A percentile compares a stretch with the other conserved stretches of the same genome.
Evolutionary conservation across 1,284 basidiomycete species (phyloP).

Genomic region (Heterobasidion irregulare): DNA sequence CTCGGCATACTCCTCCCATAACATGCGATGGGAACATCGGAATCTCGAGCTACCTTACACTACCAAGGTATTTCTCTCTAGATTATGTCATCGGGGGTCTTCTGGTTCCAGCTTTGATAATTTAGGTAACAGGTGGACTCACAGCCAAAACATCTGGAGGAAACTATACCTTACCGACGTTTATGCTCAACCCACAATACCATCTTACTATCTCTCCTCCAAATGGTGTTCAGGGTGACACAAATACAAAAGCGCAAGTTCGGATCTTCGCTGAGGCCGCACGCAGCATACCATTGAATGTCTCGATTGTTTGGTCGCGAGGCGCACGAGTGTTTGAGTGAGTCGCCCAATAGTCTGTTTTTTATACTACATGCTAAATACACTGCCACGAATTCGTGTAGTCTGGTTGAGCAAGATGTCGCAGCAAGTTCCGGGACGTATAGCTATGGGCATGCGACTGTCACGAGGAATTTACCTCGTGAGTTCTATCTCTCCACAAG

Average conservation of each 20-base stretch:
- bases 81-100: neutral
- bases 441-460: constrained; percentile 67
- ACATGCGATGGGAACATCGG: constrained; percentile 43
- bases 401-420: constrained; percentile 59
- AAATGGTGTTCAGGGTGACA: constrained; percentile 10
- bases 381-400: constrained; percentile 15
- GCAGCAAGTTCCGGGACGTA: constrained; percentile 75
- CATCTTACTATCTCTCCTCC: constrained; percentile 47
- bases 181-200: constrained; percentile 90
- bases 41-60: constrained; percentile 31
- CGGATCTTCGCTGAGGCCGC: constrained; percentile 48
- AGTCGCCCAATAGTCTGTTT: constrained; percentile 15
- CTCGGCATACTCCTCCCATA: constrained; percentile 40
- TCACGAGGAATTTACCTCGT: constrained; percentile 49
- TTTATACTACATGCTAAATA: constrained; percentile 1
- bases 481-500: constrained; percentile 16
- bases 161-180: constrained; percentile 71
- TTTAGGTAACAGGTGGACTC: constrained; percentile 54
- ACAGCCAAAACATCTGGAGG: constrained; percentile 77
- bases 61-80: constrained; percentile 26
- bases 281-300: constrained; percentile 69
- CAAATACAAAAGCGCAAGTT: constrained; percentile 31
- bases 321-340: constrained; percentile 72
- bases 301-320: constrained; percentile 68
- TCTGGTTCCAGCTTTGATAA: constrained; percentile 8